phyloP scores from a whole-genome alignment of 2,329 filamentous ascomycete species.

The Zymoseptoria passerinii region DNA sequence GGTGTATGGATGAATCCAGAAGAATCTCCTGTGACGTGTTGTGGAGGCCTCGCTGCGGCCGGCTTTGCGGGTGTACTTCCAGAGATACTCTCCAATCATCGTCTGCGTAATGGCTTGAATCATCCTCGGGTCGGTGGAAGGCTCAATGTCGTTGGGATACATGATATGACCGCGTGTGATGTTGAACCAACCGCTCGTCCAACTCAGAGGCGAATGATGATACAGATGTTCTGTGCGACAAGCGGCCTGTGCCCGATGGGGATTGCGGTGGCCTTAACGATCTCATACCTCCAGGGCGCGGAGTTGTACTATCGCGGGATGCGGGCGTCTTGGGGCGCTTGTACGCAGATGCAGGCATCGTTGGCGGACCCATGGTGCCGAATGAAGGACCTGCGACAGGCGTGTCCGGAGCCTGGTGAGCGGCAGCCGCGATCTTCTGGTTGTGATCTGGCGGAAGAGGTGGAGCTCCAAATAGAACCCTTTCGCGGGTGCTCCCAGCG shows the following conservation, averaged over 20 bases:
- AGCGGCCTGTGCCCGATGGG: constrained; percentile 8
- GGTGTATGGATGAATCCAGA: constrained; percentile 98
- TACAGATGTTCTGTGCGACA: constrained; percentile 66
- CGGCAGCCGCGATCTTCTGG: constrained; percentile 72
- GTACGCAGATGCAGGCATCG: constrained; percentile 69
- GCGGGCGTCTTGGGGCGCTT: constrained; percentile 31
- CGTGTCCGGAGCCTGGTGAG: constrained; percentile 44
- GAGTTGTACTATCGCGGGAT: constrained; percentile 47
- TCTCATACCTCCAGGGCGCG: constrained; percentile 40
- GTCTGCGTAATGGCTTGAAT: constrained; percentile 98
- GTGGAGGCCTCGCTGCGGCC: constrained; percentile 83
- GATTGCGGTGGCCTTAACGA: constrained; percentile 24
- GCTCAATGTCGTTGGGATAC: constrained; percentile 54
- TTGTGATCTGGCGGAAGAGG: constrained; percentile 77
- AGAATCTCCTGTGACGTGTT: constrained; percentile 87
- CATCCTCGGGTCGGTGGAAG: constrained; percentile 83
- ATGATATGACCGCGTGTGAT: constrained; percentile 49
- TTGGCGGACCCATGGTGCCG: constrained; percentile 71
- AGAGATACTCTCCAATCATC: constrained; percentile 98
- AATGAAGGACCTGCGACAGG: constrained; percentile 24
- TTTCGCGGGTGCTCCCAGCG: constrained; percentile 56
- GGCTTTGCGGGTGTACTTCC: constrained; percentile 96
- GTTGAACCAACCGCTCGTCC: constrained; percentile 89
- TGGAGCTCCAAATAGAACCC: constrained; percentile 38
- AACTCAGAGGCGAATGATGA: constrained; percentile 94